Evolutionary conservation across 257 asterid genomes (phyloP).

Genomic region (Solanum gandarillasii): DNA sequence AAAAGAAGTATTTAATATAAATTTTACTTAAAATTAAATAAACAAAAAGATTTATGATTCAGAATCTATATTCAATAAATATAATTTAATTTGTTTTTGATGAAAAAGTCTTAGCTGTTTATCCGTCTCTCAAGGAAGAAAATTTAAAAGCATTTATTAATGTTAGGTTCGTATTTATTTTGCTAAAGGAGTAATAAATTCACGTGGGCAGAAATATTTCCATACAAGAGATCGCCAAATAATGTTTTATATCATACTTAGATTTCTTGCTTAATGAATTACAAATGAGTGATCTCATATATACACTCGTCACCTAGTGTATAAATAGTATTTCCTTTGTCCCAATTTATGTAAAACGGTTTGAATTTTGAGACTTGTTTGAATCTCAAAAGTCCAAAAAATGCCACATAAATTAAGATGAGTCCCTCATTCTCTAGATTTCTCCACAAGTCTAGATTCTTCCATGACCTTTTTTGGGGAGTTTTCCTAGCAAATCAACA

Average conservation of each 20-base stretch:
- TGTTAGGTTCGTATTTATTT: neutral
- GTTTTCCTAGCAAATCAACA: no score
- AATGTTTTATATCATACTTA: no score
- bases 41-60: neutral
- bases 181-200: neutral
- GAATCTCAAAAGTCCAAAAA: accelerated
- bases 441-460: neutral
- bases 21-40: no score
- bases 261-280: neutral
- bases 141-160: neutral
- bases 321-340: no score
- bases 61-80: neutral
- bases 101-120: neutral
- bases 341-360: no score
- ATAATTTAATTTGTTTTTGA: neutral
- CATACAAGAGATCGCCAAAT: no score
- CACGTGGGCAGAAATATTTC: neutral
- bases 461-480: neutral
- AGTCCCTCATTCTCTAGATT: neutral
- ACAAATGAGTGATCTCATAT: neutral
- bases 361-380: no score
- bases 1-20: neutral
- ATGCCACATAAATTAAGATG: neutral
- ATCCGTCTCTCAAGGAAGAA: neutral
- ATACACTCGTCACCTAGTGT: neutral